Percentiles rank a stretch among this genome's conserved stretches.
phyloP scores from a whole-genome alignment of 2,329 filamentous ascomycete genomes.

The Arthrobotrys iridis region DNA sequence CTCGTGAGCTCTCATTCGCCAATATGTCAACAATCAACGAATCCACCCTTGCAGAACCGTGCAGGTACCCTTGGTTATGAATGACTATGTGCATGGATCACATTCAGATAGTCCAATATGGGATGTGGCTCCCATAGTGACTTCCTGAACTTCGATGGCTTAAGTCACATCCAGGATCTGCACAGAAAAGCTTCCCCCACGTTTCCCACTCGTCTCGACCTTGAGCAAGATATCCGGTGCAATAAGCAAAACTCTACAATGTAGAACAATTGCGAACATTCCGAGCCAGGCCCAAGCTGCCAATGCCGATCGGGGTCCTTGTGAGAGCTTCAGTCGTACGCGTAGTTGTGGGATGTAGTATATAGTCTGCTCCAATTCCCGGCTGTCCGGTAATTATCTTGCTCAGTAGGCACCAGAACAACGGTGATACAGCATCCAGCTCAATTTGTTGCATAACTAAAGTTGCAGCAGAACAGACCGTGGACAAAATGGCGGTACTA shows the following conservation, averaged over 20 bases:
- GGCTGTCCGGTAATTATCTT: slow-evolving; percentile 7
- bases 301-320: slow-evolving; percentile 35
- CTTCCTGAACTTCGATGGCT: slow-evolving; percentile 35
- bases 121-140: slow-evolving; percentile 39
- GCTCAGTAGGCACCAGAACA: slow-evolving; percentile 30
- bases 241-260: slow-evolving; percentile 44
- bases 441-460: slow-evolving; percentile 18
- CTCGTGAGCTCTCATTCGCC: background rate
- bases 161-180: slow-evolving; percentile 30
- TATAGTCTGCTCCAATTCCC: slow-evolving; percentile 47
- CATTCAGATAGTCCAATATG: slow-evolving; percentile 38
- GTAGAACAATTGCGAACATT: slow-evolving; percentile 45
- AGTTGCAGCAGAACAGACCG: slow-evolving; percentile 34
- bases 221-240: slow-evolving; percentile 24
- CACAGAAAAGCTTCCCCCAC: slow-evolving; percentile 39
- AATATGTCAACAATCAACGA: background rate
- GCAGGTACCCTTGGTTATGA: no score
- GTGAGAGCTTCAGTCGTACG: slow-evolving; percentile 30
- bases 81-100: slow-evolving; percentile 11
- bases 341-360: slow-evolving; percentile 23
- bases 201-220: slow-evolving; percentile 41
- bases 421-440: slow-evolving; percentile 36
- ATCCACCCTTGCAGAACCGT: slow-evolving; percentile 30
- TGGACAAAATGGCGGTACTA: slow-evolving; percentile 44
- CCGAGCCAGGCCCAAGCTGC: slow-evolving; percentile 9